Conservation (phyloP, 192 early-diverging fungal species). For the Backusella parvicylindrica region DNA sequence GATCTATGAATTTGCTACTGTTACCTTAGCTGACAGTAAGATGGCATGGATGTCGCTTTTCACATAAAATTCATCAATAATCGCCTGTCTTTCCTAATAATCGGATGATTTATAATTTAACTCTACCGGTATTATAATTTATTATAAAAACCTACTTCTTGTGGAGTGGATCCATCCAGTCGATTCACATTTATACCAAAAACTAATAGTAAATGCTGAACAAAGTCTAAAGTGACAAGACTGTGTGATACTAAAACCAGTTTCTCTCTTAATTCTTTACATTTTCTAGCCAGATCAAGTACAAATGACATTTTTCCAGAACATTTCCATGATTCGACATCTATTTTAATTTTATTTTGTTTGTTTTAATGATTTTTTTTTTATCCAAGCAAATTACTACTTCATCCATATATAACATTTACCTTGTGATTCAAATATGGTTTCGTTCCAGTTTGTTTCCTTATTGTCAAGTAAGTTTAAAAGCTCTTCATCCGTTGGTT, state of each 20-base stretch:
- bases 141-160: slow-evolving; percentile 17
- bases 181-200: slow-evolving; percentile 16
- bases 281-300: slow-evolving; percentile 50
- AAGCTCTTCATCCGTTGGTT: not conserved
- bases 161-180: slow-evolving; percentile 52
- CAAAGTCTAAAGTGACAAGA: slow-evolving; percentile 41
- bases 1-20: not conserved
- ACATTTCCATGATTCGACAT: slow-evolving; percentile 25
- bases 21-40: slow-evolving; percentile 56
- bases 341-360: not conserved
- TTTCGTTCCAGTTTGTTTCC: not conserved
- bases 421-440: not conserved
- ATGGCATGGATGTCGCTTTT: slow-evolving; percentile 39
- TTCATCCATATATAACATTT: not conserved
- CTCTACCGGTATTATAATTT: not conserved
- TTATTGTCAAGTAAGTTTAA: not conserved
- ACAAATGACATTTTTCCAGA: slow-evolving; percentile 55
- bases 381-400: not conserved
- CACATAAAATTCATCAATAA: slow-evolving; percentile 66
- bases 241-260: slow-evolving; percentile 72
- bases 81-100: slow-evolving; percentile 40
- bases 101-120: not conserved
- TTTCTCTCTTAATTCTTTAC: slow-evolving; percentile 54
- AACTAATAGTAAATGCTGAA: not conserved
- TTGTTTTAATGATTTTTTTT: not conserved